Evolutionary conservation across 1,139 yeast species (phyloP).

Genomic region (Nakaseomyces delphensis): DNA sequence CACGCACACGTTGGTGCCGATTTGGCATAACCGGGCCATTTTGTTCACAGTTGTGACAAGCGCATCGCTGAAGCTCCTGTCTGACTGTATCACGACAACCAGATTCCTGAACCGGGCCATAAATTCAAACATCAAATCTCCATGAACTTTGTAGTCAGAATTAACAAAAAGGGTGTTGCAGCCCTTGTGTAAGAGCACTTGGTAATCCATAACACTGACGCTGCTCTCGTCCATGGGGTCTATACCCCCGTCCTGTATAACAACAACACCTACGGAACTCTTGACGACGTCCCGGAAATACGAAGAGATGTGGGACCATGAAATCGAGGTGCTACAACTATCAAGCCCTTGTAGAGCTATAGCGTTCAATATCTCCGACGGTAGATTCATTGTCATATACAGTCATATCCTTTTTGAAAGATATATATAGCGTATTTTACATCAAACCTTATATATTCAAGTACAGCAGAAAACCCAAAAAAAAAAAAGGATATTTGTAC

Average conservation of each 20-base stretch:
- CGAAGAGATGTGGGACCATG: slow-evolving; percentile 15
- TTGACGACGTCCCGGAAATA: slow-evolving; percentile 12
- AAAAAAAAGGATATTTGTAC: no score
- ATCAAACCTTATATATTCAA: no score
- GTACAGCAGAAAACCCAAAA: no score
- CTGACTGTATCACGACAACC: slow-evolving; percentile 13
- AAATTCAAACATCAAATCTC: slow-evolving; percentile 5
- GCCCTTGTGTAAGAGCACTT: slow-evolving; percentile 9
- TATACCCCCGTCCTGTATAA: slow-evolving; percentile 12
- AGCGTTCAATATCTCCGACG: slow-evolving; percentile 14
- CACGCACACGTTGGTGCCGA: slow-evolving; percentile 17
- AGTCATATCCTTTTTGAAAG: background rate
- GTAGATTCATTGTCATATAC: slow-evolving; percentile 11
- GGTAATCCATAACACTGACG: slow-evolving; percentile 8
- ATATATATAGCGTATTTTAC: no score
- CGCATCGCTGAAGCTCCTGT: slow-evolving; percentile 15
- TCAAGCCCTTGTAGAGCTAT: slow-evolving; percentile 14
- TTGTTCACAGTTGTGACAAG: slow-evolving; percentile 12
- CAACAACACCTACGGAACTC: slow-evolving; percentile 12
- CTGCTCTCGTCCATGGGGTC: slow-evolving; percentile 3
- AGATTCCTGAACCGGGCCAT: slow-evolving; percentile 9
- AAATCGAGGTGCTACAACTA: slow-evolving; percentile 14
- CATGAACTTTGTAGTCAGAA: slow-evolving; percentile 10
- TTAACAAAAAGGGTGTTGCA: slow-evolving; percentile 9
- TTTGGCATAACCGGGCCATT: slow-evolving; percentile 12